Conservation (phyloP, 116 monocot species). For the Cymodocea nodosa region DNA sequence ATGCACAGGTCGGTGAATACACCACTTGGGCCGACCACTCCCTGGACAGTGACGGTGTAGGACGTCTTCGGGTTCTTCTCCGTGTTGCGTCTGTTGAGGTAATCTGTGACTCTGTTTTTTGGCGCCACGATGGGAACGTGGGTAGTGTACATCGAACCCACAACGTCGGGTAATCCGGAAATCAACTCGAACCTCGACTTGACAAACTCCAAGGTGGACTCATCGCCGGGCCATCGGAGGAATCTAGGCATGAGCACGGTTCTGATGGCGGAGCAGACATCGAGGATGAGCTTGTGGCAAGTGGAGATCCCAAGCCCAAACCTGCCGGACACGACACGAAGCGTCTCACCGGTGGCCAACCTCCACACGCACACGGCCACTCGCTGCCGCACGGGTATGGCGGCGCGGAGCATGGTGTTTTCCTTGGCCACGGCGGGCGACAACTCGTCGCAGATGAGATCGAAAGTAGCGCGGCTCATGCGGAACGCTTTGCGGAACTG, state of each 20-base stretch:
- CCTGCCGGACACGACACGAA: slow-evolving; percentile 58
- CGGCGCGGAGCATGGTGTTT: slow-evolving; percentile 79
- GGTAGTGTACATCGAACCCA: slow-evolving; percentile 78
- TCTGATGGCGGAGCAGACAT: slow-evolving; percentile 82
- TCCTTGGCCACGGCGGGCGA: slow-evolving; percentile 66
- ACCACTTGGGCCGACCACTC: slow-evolving; percentile 61
- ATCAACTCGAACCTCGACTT: slow-evolving; percentile 28
- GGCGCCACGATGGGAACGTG: slow-evolving; percentile 88
- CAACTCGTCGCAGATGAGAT: slow-evolving; percentile 51
- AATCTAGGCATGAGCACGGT: slow-evolving; percentile 57
- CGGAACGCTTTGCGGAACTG: slow-evolving; percentile 6
- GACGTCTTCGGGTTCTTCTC: slow-evolving; percentile 76
- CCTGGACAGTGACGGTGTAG: slow-evolving; percentile 76
- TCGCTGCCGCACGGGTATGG: slow-evolving; percentile 74
- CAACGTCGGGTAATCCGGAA: slow-evolving; percentile 53
- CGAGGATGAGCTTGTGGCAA: slow-evolving; percentile 85
- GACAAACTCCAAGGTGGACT: slow-evolving; percentile 4
- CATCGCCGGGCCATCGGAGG: slow-evolving; percentile 49
- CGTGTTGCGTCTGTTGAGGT: slow-evolving; percentile 68
- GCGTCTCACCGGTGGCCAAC: slow-evolving; percentile 73
- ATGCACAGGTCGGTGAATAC: slow-evolving; percentile 84
- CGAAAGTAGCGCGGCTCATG: slow-evolving; percentile 44
- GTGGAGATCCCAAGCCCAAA: slow-evolving; percentile 92
- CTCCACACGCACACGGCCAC: slow-evolving; percentile 77
- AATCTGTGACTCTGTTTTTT: slow-evolving; percentile 50